Base-by-base conservation (phyloP, 2,329 filamentous ascomycete species). In the Fonsecaea monophora region DNA sequence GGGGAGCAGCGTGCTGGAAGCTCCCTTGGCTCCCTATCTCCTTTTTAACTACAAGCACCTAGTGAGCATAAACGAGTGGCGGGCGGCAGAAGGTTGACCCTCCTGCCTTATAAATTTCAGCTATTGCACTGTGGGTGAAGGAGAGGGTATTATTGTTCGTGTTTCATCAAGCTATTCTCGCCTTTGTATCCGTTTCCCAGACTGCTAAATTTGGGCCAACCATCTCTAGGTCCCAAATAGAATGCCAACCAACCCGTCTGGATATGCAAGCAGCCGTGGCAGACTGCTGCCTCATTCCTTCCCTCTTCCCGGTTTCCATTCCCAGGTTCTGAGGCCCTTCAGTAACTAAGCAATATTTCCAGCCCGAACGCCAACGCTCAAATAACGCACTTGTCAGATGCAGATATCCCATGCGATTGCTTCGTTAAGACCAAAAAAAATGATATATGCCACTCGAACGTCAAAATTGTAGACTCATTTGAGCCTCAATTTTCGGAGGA, bases 401-500 rank as follows among this genome's bases (percentile, higher is more conserved):
- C 57, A 18, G 34, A 62, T 48, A 50, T 13, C 37, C 50, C 34
- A 37, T 35, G 21, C 55, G 34, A 8, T 15, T 38, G 25, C 18
- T 62, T 34, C 50, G 56, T 55, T 18, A 61, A 58, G 30, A 50
- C 56, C 12, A 57, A 53, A 40, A 7, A 25, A 50, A 63, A 64
- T 53, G 4, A 57, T 40, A 32, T 50, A 37, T 34, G 32, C 9
- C 25, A 35, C n/a, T 35, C n/a, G 8, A 30, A 34, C 37, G 32
- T 34, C 34, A 32, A 32, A 25, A 10, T 45, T 21, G 21, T 25
- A 42, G 25, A 37, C 55, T 70, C 40, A 68, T 61, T 66, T 70
- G 54, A 70, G 63, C 63, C 76, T 79, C 42, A 83, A 68, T 69
- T 76, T 81, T 45, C 77, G 78, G 77, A 81, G 81, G 69, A 83